A percentile compares a stretch with the other conserved stretches of the same genome.
These are phyloP conservation scores for Fusarium chlamydosporum DNA, from an alignment of 2,329 filamentous ascomycete genomes.

Conservation along the genomic window DNA sequence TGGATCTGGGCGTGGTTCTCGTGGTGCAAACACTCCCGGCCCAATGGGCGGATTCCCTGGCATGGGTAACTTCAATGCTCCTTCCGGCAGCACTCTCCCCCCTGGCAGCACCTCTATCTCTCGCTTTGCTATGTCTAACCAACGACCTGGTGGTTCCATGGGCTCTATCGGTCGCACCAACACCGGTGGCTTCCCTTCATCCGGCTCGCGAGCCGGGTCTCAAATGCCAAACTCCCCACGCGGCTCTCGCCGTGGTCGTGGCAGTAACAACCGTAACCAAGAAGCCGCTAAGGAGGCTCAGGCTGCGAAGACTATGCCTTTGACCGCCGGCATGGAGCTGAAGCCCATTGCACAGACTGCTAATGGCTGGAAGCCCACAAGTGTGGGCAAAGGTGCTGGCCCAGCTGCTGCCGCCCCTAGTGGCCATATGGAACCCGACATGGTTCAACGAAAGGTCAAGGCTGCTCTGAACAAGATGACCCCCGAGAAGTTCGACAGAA, in stretches of 20 bases:
- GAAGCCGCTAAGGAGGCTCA: constrained; percentile 72
- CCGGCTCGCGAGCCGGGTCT: constrained; percentile 72
- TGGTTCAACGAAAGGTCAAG: constrained; percentile 99
- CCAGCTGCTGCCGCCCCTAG: constrained; percentile 62
- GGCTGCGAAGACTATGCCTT: constrained; percentile 88
- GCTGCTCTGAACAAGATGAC: constrained; percentile 99
- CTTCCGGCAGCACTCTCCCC: constrained; percentile 71
- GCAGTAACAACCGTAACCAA: constrained; percentile 61
- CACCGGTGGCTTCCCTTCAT: constrained; percentile 71
- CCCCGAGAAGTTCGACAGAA: constrained; percentile 97
- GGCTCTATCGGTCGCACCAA: constrained; percentile 54
- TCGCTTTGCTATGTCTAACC: constrained; percentile 76
- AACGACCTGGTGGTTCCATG: constrained; percentile 56
- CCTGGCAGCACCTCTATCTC: constrained; percentile 83
- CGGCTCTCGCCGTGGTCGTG: constrained; percentile 62
- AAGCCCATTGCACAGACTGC: constrained; percentile 80
- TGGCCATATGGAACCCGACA: constrained; percentile 82
- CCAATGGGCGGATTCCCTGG: constrained; percentile 59
- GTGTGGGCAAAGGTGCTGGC: constrained; percentile 64
- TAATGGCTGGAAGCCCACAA: constrained; percentile 92
- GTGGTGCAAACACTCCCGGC: constrained; percentile 19
- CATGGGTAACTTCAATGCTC: constrained; percentile 79
- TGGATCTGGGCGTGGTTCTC: constrained; percentile 34
- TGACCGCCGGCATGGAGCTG: constrained; percentile 85
- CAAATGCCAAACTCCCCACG: constrained; percentile 77